Percentiles rank a stretch among this genome's conserved stretches.
Conservation (phyloP, 495 filamentous ascomycete species). For the Aspergillus campestris region DNA sequence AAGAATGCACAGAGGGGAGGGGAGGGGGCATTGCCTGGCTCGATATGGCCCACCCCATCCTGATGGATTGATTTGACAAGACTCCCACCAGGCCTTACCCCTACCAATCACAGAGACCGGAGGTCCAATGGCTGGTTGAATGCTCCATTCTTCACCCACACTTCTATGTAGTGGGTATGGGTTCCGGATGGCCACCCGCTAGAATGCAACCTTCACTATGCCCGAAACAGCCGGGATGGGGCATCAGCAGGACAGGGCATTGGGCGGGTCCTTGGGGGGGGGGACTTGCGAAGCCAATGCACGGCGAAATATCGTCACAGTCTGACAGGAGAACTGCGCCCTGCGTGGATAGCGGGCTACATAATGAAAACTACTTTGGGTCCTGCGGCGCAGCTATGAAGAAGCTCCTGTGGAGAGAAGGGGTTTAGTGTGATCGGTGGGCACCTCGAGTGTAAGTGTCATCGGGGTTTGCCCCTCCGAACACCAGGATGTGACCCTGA, state of each 20-base stretch:
- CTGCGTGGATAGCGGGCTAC: constrained; percentile 3
- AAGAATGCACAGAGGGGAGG: constrained; percentile 29
- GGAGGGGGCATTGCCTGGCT: constrained; percentile 10
- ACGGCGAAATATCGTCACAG: constrained; percentile 1
- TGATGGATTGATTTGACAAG: constrained; percentile 14
- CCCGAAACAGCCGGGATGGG: constrained; percentile 22
- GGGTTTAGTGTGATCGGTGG: constrained; percentile 1
- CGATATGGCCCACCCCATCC: constrained; percentile 15
- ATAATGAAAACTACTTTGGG: constrained; percentile 4
- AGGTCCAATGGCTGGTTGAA: constrained; percentile 16
- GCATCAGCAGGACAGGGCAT: constrained; percentile 18
- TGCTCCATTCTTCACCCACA: constrained; percentile 13
- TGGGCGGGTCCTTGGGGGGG: constrained; percentile 17
- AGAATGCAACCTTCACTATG: constrained; percentile 35
- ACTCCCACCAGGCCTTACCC: constrained; percentile 4
- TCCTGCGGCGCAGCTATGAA: constrained; percentile 1
- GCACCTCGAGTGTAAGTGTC: constrained; percentile 27
- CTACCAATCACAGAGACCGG: constrained; percentile 21
- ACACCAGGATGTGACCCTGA: constrained; percentile 14
- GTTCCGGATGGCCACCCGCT: constrained; percentile 25
- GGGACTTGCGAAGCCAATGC: constrained; percentile 14
- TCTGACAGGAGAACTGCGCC: constrained; percentile 1
- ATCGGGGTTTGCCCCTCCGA: constrained; percentile 18
- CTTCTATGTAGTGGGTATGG: constrained; percentile 8
- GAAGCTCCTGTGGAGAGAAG: neutral